Conservation (phyloP, 2,329 filamentous ascomycete genomes). For the Aureobasidium sp. region DNA sequence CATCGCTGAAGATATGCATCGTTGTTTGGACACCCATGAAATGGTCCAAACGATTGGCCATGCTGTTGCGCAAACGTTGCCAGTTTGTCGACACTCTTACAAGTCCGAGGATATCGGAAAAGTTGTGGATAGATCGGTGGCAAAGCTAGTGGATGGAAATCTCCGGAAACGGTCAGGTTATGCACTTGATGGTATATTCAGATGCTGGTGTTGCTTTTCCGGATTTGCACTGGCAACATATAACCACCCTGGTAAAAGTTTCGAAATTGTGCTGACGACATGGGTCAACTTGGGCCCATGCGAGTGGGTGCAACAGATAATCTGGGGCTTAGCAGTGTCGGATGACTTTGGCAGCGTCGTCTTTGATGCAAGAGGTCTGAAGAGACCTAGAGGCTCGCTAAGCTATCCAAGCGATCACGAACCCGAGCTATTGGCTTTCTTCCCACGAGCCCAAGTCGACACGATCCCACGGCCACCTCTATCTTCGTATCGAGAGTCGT, state of each 20-base stretch:
- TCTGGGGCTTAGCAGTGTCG: neutral
- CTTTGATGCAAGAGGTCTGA: neutral
- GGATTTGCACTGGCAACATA: neutral
- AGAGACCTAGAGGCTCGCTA: neutral
- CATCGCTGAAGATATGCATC: neutral
- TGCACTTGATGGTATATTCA: neutral
- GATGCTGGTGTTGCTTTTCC: neutral
- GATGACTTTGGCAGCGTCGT: neutral
- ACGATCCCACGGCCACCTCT: neutral
- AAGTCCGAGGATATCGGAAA: neutral
- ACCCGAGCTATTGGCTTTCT: neutral
- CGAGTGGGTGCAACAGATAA: neutral
- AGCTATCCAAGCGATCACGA: neutral
- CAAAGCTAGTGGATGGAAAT: neutral
- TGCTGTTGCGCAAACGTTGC: neutral
- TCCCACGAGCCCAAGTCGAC: neutral
- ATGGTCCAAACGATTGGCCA: neutral
- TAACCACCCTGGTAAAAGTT: neutral
- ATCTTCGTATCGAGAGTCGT: neutral
- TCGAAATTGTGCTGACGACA: neutral
- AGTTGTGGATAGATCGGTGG: neutral
- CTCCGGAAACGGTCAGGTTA: neutral
- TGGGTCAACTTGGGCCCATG: neutral
- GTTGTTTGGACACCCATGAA: neutral
- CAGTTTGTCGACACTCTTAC: neutral